These are phyloP conservation scores for Ceratobasidium sp. DNA, from an alignment of 1,284 basidiomycete genomes.

Conservation along the genomic window DNA sequence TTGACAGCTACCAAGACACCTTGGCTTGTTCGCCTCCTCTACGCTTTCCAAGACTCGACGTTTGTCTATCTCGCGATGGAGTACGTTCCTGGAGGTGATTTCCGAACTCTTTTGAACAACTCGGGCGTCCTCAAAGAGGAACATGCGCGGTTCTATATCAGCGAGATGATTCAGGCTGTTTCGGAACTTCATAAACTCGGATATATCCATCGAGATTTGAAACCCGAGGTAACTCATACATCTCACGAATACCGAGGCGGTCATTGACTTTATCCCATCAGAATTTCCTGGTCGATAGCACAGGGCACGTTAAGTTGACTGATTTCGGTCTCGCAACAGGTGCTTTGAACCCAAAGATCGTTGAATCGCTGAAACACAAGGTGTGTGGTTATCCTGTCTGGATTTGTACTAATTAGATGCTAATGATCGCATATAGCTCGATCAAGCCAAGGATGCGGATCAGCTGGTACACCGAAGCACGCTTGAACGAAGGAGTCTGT, in stretches of 20 bases:
- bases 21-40: conserved; percentile 90
- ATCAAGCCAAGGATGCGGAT: conserved; percentile 94
- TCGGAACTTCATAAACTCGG: conserved; percentile 93
- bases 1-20: conserved; percentile 94
- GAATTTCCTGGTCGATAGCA: conserved; percentile 97
- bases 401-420: background rate
- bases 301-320: conserved; percentile 97
- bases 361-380: conserved; percentile 93
- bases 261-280: conserved; percentile 49
- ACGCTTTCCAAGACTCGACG: conserved; percentile 91
- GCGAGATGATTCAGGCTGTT: conserved; percentile 93
- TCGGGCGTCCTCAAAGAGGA: conserved; percentile 96
- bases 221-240: conserved; percentile 78
- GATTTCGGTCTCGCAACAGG: conserved; percentile 99
- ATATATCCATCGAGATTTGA: conserved; percentile 97
- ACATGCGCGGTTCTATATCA: conserved; percentile 92
- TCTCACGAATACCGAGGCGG: background rate
- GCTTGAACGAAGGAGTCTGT: conserved; percentile 93
- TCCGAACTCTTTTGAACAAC: conserved; percentile 93
- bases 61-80: conserved; percentile 98
- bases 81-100: conserved; percentile 96
- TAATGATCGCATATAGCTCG: conserved; percentile 64
- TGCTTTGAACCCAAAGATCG: conserved; percentile 92
- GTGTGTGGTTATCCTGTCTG: conserved; percentile 54
- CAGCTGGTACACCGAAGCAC: conserved; percentile 87